Percentiles rank a stretch among this genome's conserved stretches.
phyloP scores from a whole-genome alignment of 495 filamentous ascomycete genomes.

The Penicillium samsonianum region DNA sequence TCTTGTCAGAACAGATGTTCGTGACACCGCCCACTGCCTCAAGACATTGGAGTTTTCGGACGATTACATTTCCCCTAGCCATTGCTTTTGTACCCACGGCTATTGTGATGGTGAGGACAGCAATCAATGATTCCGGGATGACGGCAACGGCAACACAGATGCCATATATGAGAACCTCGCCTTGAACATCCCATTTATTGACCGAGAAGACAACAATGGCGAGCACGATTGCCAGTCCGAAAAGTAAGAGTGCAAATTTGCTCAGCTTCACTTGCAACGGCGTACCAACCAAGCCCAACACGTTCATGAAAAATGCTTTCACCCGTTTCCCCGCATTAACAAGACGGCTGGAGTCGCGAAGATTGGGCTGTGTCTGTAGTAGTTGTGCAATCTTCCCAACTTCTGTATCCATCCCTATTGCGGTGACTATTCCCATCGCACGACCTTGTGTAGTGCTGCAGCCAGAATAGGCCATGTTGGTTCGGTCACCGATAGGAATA shows the following conservation, averaged over 20 bases:
- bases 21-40: slow-evolving; percentile 84
- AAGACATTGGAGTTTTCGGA: slow-evolving; percentile 76
- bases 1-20: slow-evolving; percentile 89
- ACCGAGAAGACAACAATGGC: slow-evolving; percentile 81
- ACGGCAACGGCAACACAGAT: slow-evolving; percentile 75
- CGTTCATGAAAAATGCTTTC: slow-evolving; percentile 57
- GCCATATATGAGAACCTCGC: slow-evolving; percentile 79
- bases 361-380: slow-evolving; percentile 52
- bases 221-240: slow-evolving; percentile 70
- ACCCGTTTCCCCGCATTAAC: slow-evolving; percentile 59
- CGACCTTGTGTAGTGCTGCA: slow-evolving; percentile 71
- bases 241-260: slow-evolving; percentile 73
- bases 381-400: slow-evolving; percentile 78
- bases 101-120: slow-evolving; percentile 73
- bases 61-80: slow-evolving; percentile 74
- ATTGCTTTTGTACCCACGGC: slow-evolving; percentile 72
- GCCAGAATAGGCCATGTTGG: slow-evolving; percentile 69
- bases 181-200: slow-evolving; percentile 66
- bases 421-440: slow-evolving; percentile 63
- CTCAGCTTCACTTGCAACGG: slow-evolving; percentile 80
- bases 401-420: slow-evolving; percentile 79
- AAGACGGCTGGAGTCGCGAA: slow-evolving; percentile 64
- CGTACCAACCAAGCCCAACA: slow-evolving; percentile 76
- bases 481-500: slow-evolving; percentile 65
- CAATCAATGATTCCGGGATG: slow-evolving; percentile 72